Percentiles rank a stretch among this genome's conserved stretches.
phyloP scores from a whole-genome alignment of 2,329 filamentous ascomycete genomes.

The Orbilia blumenaviensis region DNA sequence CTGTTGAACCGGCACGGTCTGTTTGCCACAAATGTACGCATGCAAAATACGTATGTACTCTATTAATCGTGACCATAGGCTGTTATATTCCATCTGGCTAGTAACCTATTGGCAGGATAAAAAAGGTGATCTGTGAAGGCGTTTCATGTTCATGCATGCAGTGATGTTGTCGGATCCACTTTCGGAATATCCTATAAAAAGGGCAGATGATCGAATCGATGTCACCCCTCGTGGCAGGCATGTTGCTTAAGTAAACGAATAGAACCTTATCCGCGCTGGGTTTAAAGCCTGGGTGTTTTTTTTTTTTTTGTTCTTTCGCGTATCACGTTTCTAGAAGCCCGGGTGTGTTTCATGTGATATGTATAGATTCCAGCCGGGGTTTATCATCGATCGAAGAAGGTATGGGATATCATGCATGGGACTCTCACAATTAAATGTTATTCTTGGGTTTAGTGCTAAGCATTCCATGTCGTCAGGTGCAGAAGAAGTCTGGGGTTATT shows the following conservation, averaged over 20 bases:
- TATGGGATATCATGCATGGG: too few relatives aligned
- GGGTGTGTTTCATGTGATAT: slow-evolving; percentile 3
- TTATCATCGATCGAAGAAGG: too few relatives aligned
- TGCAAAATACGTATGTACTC: too few relatives aligned
- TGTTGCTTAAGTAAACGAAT: too few relatives aligned
- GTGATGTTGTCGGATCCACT: background rate
- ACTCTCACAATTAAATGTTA: background rate
- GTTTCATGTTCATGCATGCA: slow-evolving; percentile 1
- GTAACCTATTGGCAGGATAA: background rate
- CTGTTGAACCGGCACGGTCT: too few relatives aligned
- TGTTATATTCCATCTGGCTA: background rate
- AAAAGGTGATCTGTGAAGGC: background rate
- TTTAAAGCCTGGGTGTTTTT: too few relatives aligned
- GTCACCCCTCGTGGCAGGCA: background rate
- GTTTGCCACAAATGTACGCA: too few relatives aligned
- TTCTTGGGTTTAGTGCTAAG: background rate
- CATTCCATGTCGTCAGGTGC: background rate
- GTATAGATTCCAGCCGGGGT: background rate
- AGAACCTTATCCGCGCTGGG: too few relatives aligned
- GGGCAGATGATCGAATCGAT: background rate
- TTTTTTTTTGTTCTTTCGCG: background rate
- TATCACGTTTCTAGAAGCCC: background rate
- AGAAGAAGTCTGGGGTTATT: background rate
- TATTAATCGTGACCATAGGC: too few relatives aligned
- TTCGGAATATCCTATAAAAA: background rate